These are phyloP conservation scores for Cryphonectria parasitica DNA, from an alignment of 2,329 filamentous ascomycete genomes.

Conservation along the genomic window DNA sequence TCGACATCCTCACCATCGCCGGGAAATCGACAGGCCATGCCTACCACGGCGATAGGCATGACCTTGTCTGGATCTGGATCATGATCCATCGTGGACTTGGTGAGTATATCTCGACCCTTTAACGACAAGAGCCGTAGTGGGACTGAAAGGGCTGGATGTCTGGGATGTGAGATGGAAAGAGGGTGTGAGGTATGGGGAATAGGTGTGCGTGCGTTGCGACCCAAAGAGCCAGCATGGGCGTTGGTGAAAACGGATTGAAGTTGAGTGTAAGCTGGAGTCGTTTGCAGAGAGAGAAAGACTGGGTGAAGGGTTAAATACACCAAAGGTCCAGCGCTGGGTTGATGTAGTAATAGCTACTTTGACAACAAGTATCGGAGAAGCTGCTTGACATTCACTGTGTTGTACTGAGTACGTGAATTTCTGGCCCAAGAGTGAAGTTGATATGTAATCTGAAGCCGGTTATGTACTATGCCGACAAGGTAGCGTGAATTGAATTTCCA, in stretches of 20 bases:
- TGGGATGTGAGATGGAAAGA: not conserved
- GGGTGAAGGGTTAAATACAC: not conserved
- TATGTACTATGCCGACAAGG: too few species aligned
- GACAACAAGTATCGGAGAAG: not conserved
- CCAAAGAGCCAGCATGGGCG: not conserved
- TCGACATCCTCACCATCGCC: constrained; percentile 59
- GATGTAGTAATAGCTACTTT: not conserved
- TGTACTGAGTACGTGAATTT: not conserved
- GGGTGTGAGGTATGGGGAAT: not conserved
- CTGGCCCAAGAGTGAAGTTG: not conserved
- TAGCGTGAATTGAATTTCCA: not conserved
- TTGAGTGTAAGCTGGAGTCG: not conserved
- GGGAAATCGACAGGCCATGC: constrained; percentile 69
- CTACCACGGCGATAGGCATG: constrained; percentile 65
- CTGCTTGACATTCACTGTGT: too few species aligned
- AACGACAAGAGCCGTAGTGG: not conserved
- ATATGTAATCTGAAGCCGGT: not conserved
- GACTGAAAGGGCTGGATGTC: not conserved
- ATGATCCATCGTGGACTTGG: constrained; percentile 4
- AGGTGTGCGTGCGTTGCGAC: not conserved
- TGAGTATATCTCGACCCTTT: not conserved
- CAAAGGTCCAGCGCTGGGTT: not conserved
- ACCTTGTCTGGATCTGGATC: constrained; percentile 22
- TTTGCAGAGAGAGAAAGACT: not conserved
- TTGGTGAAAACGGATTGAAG: not conserved